phyloP scores from a whole-genome alignment of 1,284 basidiomycete genomes.

The Filobasidium uniguttulatum region DNA sequence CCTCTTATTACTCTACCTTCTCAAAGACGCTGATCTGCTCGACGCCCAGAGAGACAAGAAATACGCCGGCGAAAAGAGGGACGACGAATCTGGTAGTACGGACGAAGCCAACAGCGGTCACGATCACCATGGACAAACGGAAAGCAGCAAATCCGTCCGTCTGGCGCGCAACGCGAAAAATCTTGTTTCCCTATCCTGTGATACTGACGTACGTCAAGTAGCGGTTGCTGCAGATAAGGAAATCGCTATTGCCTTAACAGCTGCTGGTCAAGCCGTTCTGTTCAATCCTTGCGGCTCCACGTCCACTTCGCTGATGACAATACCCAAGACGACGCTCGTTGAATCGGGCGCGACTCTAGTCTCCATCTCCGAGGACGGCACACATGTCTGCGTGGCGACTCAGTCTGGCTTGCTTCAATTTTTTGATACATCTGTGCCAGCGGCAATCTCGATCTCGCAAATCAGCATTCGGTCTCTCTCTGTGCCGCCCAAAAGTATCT shows the following conservation, averaged over 20 bases:
- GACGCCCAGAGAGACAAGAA: constrained; percentile 57
- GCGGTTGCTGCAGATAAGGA: background rate
- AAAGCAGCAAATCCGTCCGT: background rate
- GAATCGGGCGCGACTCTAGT: background rate
- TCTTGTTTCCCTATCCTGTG: background rate
- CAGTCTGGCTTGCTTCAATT: background rate
- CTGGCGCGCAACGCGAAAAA: background rate
- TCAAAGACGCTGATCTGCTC: constrained; percentile 81
- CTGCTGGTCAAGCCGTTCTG: background rate
- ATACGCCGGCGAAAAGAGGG: background rate
- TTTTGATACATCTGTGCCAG: background rate
- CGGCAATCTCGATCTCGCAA: no score
- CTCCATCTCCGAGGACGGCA: background rate
- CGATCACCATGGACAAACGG: no score
- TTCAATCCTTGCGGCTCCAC: no score
- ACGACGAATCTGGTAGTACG: background rate
- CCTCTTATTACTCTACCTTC: constrained; percentile 66
- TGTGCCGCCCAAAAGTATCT: no score
- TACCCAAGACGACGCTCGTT: background rate
- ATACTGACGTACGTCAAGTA: background rate
- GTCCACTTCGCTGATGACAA: background rate
- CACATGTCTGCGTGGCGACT: background rate
- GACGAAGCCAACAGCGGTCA: background rate
- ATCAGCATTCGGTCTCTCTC: no score
- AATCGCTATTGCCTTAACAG: background rate